These are phyloP conservation scores for Endoconidiophora laricicola DNA, from an alignment of 2,329 filamentous ascomycete species.

Conservation along the genomic window DNA sequence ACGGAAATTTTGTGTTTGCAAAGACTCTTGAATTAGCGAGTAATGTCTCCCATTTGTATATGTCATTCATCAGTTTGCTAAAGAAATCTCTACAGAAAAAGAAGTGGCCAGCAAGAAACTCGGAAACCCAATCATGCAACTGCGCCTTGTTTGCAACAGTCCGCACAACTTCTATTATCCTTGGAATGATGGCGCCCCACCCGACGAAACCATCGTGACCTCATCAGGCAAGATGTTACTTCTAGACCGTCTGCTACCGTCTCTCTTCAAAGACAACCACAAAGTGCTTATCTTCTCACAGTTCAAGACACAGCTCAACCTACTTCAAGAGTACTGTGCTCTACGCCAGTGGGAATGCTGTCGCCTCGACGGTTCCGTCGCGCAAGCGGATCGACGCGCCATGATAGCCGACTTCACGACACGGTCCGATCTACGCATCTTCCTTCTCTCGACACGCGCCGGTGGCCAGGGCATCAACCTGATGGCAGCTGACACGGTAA, in stretches of 20 bases:
- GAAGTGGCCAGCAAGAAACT: slow-evolving; percentile 85
- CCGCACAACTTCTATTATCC: slow-evolving; percentile 97
- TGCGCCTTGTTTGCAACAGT: slow-evolving; percentile 79
- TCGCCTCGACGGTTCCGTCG: slow-evolving; percentile 78
- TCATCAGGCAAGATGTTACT: slow-evolving; percentile 92
- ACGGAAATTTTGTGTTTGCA: slow-evolving; percentile 23
- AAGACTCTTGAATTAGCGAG: slow-evolving; percentile 62
- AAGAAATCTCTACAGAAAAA: slow-evolving; percentile 34
- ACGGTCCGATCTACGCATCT: slow-evolving; percentile 51
- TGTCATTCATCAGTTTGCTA: background rate
- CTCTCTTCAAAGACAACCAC: slow-evolving; percentile 56
- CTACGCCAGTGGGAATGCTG: slow-evolving; percentile 67
- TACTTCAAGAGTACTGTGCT: slow-evolving; percentile 77
- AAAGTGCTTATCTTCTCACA: slow-evolving; percentile 95
- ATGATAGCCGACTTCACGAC: slow-evolving; percentile 62
- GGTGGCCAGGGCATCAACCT: slow-evolving; percentile 94
- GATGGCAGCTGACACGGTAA: slow-evolving; percentile 77
- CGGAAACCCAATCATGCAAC: slow-evolving; percentile 82
- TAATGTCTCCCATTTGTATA: slow-evolving; percentile 21
- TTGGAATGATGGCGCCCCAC: slow-evolving; percentile 44
- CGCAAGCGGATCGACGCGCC: slow-evolving; percentile 51
- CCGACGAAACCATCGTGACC: slow-evolving; percentile 71
- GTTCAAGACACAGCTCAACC: slow-evolving; percentile 86
- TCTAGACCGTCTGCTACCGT: slow-evolving; percentile 67
- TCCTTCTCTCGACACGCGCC: slow-evolving; percentile 76